Evolutionary conservation across 768 basidiomycete genomes (phyloP), one percentile per base, ranked within the genome.

Genomic region (Lanmaoa pseudosensibilis): DNA sequence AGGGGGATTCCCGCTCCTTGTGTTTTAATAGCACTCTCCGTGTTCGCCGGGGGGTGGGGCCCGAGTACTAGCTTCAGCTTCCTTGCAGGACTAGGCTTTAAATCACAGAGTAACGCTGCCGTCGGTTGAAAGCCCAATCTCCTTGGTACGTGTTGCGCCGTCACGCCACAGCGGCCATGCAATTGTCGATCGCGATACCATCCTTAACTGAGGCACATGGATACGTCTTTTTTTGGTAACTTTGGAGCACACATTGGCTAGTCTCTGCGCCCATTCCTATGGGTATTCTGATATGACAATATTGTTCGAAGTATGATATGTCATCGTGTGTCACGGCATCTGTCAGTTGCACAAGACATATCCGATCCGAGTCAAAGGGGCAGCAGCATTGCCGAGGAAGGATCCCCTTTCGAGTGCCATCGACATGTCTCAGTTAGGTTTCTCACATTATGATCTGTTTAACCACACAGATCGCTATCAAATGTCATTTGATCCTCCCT

Each of bases 71-170:
- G 11, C 46, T 19, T 15, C 38, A 36, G 37, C 56, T 65, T 61
- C 67, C 59, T 69, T 64, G 40, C 58, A 61, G 48, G 46, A 46
- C 48, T 48, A 38, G 19, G 55, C 53, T 56, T 58, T 48, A 41
- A 48, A 57, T 18, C 54, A 58, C 34, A 33, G n/a, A 3, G 48
- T 19, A 40, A 19, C 36, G 41, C 40, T 52, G 50, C 41, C 80
- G 76, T 27, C 74, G 66, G 67, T 81, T 83, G 67, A 86, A 84
- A 81, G 79, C 32, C 67, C 66, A 83, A 83, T 25, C 86, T 81
- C 49, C 81, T 81, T 80, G 77, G 57, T 62, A 59, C 57, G 56
- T 61, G 52, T 66, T 56, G 33, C 51, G 60, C 36, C 12, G 18
- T 38, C 36, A 50, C 36, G 48, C 48, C 48, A 50, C 53, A 54